Evolutionary conservation across 2,329 filamentous ascomycete genomes (phyloP).

Genomic region (Aspergillus neoniger): DNA sequence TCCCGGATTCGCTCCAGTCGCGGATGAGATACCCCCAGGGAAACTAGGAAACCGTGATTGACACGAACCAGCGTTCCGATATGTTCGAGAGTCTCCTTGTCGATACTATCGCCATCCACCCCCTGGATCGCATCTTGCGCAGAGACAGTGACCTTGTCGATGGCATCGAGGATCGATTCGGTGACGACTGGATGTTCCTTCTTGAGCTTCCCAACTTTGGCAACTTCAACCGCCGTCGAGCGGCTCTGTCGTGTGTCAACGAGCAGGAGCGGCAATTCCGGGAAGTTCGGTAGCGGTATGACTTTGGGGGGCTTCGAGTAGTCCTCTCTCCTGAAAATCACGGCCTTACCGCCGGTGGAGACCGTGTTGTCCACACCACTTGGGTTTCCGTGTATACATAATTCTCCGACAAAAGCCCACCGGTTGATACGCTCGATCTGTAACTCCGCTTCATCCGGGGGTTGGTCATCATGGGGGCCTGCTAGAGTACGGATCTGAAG

Average conservation of each 20-base stretch:
- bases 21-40: slow-evolving; percentile 91
- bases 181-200: slow-evolving; percentile 74
- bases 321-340: slow-evolving; percentile 81
- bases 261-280: slow-evolving; percentile 84
- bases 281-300: slow-evolving; percentile 78
- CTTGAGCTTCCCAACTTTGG: slow-evolving; percentile 76
- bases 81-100: slow-evolving; percentile 65
- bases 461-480: slow-evolving; percentile 89
- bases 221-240: slow-evolving; percentile 82
- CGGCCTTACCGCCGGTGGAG: slow-evolving; percentile 87
- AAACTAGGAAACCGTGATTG: slow-evolving; percentile 90
- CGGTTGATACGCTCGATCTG: slow-evolving; percentile 95
- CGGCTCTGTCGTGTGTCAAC: slow-evolving; percentile 88
- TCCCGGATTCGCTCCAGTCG: slow-evolving; percentile 88
- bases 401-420: slow-evolving; percentile 95
- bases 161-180: slow-evolving; percentile 78
- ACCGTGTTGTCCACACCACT: slow-evolving; percentile 98
- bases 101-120: slow-evolving; percentile 67
- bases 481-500: slow-evolving; percentile 85
- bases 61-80: slow-evolving; percentile 88
- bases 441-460: slow-evolving; percentile 78
- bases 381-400: slow-evolving; percentile 96
- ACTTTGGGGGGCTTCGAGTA: slow-evolving; percentile 77
- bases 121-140: slow-evolving; percentile 58
- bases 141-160: slow-evolving; percentile 65